Evolutionary conservation across 2,329 filamentous ascomycete genomes (phyloP), one percentile per base, ranked within the genome.

Genomic region (Ambrosiella cleistominuta): DNA sequence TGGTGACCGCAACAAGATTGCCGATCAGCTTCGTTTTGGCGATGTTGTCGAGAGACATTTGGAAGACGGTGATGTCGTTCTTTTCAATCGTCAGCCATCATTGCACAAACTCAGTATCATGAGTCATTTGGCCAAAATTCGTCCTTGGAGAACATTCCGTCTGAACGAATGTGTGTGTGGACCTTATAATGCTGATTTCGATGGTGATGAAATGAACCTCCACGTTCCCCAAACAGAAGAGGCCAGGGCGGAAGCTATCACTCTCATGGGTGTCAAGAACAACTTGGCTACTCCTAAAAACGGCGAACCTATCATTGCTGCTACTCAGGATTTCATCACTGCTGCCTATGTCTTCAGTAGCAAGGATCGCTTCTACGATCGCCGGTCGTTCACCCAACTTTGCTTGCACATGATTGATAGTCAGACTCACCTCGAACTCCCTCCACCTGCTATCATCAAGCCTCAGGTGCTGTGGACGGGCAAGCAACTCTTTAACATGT

Each of bases 301-400:
- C 71, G 93, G 93, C 67, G 91, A 95, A 64, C 93, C 93, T 1
- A 95, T 98, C 65, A 97, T 98, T 72, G 89, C 90, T 15, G 91
- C 93, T n/a, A 98, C 95, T 37, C 93, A 98, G 66, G 93, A 98
- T 75, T 98, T 98, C 72, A 97, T 98, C 65, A 97, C 91, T 35
- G 90, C 90, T 3, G 87, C 93, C 0, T 98, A 89, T 67, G 73
- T 97, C 3, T 75, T 97, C 35, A 95, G 88, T 65, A 86, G 83
- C 69, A 97, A 97, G 67, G 91, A 97, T 67, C 81, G 83, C 59
- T 97, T 98, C 70, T 95, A 86, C 66, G 88, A 95, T 65, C 82
- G 91, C 56, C 85, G 85, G 64, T 83, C 86, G 0, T 98, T 98
- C 66, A 84, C 86, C 1, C 90, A 94, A 64, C 80, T 96, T 47